These are phyloP conservation scores for Senna siamea DNA, from an alignment of 306 rosid genomes.

Conservation along the genomic window DNA sequence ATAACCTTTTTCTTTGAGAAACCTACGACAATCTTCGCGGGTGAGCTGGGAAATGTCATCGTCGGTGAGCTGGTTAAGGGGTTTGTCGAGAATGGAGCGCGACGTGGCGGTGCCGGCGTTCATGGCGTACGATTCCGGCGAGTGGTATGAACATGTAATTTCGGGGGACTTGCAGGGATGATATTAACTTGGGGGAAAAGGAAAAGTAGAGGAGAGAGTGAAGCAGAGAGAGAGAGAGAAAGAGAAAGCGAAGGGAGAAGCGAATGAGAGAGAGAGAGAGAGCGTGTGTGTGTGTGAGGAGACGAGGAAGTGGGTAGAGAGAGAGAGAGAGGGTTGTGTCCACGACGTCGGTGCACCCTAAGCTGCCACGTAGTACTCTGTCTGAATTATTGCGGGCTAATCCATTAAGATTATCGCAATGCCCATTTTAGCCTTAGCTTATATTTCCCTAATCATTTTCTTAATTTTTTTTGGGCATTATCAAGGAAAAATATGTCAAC, in stretches of 20 bases:
- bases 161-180: conserved; percentile 21
- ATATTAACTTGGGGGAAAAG: background rate
- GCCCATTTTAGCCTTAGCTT: conserved; percentile 11
- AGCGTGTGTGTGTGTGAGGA: conserved; percentile 7
- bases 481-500: no score
- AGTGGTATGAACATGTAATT: conserved; percentile 36
- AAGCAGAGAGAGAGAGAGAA: conserved; percentile 13
- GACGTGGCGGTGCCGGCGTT: conserved; percentile 66
- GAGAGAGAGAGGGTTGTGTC: conserved; percentile 15
- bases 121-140: conserved; percentile 60
- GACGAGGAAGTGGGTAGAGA: background rate
- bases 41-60: conserved; percentile 99
- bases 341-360: conserved; percentile 71
- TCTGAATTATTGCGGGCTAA: conserved; percentile 60
- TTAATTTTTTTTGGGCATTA: background rate
- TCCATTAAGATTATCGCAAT: conserved; percentile 18
- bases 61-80: conserved; percentile 88
- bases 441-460: background rate
- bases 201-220: background rate
- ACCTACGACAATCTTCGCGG: conserved; percentile 97
- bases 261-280: conserved; percentile 9
- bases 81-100: conserved; percentile 88
- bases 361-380: conserved; percentile 79
- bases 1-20: conserved; percentile 89
- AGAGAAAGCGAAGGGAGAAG: conserved; percentile 6